Evolutionary conservation across 495 filamentous ascomycete genomes (phyloP).

Genomic region (Apodospora peruviana): DNA sequence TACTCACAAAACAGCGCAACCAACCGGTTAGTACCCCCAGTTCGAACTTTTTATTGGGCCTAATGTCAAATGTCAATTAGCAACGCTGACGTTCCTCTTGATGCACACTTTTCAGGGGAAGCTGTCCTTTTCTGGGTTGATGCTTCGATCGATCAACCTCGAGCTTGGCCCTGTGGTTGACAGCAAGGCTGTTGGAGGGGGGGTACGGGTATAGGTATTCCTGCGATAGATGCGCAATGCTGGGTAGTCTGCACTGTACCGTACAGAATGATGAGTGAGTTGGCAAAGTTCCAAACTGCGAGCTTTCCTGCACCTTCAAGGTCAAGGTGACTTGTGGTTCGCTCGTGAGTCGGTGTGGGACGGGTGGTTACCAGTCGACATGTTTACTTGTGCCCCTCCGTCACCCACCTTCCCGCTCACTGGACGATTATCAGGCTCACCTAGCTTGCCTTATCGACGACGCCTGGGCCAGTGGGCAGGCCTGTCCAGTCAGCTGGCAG

Average conservation of each 20-base stretch:
- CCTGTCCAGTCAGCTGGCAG: background rate
- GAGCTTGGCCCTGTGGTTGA: too few species aligned
- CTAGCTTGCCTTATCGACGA: background rate
- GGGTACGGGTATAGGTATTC: too few species aligned
- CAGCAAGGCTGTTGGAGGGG: too few species aligned
- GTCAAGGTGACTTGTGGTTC: conserved; percentile 7
- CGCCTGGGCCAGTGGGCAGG: background rate
- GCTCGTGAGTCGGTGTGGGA: background rate
- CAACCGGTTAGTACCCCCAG: too few species aligned
- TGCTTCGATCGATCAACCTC: too few species aligned
- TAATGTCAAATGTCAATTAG: conserved; percentile 17
- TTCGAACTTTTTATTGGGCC: too few species aligned
- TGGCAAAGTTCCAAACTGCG: conserved; percentile 1
- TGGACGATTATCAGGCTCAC: conserved; percentile 20
- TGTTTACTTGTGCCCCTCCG: conserved; percentile 23
- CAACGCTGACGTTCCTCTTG: conserved; percentile 2
- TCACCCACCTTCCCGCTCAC: conserved; percentile 15
- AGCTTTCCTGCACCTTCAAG: conserved; percentile 7
- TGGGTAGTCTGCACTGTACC: too few species aligned
- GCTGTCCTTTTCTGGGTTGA: conserved; percentile 5
- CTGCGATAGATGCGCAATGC: too few species aligned
- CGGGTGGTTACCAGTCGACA: background rate
- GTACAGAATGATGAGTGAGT: conserved; percentile 9
- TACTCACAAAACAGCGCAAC: background rate
- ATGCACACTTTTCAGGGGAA: background rate